Conservation (phyloP, 768 basidiomycete species). For the Pleurotus platypus region DNA sequence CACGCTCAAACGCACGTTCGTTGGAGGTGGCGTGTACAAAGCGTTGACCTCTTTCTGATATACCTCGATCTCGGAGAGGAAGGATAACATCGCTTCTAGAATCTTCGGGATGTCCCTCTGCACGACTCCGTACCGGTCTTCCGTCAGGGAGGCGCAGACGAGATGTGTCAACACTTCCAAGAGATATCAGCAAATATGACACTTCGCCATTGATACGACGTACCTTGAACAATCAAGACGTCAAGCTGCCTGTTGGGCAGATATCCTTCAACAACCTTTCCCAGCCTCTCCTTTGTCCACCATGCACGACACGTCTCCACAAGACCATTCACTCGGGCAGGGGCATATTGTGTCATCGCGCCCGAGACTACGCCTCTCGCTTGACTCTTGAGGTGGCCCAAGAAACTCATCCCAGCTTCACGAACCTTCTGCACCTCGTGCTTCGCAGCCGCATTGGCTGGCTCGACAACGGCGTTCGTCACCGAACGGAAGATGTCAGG, state of each 20-base stretch:
- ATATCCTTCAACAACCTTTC: conserved; percentile 48
- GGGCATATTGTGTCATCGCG: conserved; percentile 21
- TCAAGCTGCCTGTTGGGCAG: conserved; percentile 64
- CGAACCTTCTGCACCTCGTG: conserved; percentile 1
- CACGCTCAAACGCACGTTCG: conserved; percentile 26
- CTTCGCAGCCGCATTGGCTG: conserved; percentile 1
- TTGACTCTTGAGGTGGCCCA: background rate
- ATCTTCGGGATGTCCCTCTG: conserved; percentile 84
- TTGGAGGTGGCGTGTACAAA: conserved; percentile 31
- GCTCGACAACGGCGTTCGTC: conserved; percentile 1
- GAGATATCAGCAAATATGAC: background rate
- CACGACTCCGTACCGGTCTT: conserved; percentile 80
- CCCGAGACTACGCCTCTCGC: background rate
- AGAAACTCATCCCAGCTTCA: background rate
- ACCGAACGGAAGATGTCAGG: conserved; percentile 34
- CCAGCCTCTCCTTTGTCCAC: conserved; percentile 56
- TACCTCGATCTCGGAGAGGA: conserved; percentile 63
- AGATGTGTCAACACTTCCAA: conserved; percentile 60
- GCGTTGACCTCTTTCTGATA: conserved; percentile 53
- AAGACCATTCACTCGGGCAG: conserved; percentile 23
- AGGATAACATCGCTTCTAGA: conserved; percentile 70
- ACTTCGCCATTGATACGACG: conserved; percentile 12
- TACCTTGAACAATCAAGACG: conserved; percentile 60
- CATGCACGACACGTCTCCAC: conserved; percentile 31
- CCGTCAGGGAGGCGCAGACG: conserved; percentile 67